Base-by-base conservation (phyloP, 2,329 filamentous ascomycete species). In the Chaetomium olivaceum region DNA sequence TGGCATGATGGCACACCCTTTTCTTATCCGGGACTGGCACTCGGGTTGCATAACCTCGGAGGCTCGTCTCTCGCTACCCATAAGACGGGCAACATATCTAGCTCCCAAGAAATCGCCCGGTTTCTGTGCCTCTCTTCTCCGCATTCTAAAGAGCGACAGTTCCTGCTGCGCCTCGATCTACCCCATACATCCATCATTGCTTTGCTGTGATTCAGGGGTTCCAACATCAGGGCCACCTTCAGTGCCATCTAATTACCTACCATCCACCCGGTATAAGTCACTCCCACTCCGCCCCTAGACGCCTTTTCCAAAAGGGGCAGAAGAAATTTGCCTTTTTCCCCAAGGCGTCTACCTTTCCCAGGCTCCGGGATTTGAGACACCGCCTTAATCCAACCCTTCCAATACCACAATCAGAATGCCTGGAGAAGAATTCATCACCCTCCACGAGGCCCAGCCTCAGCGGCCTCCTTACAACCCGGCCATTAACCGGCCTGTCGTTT, bases 391-490 rank as follows among this genome's bases (percentile, higher is more conserved):
- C 16, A 7, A n/a, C 50, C 21, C 21, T 16, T 16, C 43, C 14
- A 27, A 19, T 51, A 21, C 12, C 25, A 31, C 23, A 8, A n/a
- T 11, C 55, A 61, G 36, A 16, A 68, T 68, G 67, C 19, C 61
- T 1, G 55, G 48, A 14, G 25, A 58, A 12, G 68, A 59, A 19
- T 68, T 65, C 60, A 60, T 66, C 50, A 61, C 56, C 61, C 54
- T 68, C 33, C 63, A 62, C 29, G 54, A 66, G 58, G 54, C 57
- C 16, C 46, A 50, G 58, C 64, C 61, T 46, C 61, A 33, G 29
- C 52, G 56, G 50, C 63, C 12, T 43, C 25, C 62, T n/a, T 11
- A 12, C 25, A 50, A 33, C 1, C 29, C 60, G 2, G 56, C 9
- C 23, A 51, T 29, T 23, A 65, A 25, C 48, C 57, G 31, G 11